Conservation (phyloP, 2,329 filamentous ascomycete genomes). For the Ceratocystis alfenasii region DNA sequence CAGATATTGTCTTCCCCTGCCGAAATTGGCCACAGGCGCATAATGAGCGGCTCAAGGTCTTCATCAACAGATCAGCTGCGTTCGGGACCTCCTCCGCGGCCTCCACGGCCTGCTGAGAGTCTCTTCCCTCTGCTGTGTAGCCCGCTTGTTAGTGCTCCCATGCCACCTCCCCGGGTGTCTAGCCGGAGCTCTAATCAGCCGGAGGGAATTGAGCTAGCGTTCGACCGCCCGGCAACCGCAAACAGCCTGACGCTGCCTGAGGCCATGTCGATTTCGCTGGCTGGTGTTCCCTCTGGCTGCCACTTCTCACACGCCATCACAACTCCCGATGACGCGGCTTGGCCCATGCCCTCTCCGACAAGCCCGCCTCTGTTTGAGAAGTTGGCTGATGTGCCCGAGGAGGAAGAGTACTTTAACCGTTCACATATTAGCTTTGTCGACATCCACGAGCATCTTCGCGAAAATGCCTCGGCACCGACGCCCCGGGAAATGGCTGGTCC, state of each 20-base stretch:
- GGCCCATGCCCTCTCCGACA: slow-evolving; percentile 34
- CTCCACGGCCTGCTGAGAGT: slow-evolving; percentile 34
- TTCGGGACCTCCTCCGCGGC: slow-evolving; percentile 36
- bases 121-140: slow-evolving; percentile 19
- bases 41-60: slow-evolving; percentile 33
- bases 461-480: slow-evolving; percentile 44
- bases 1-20: slow-evolving; percentile 20
- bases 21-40: slow-evolving; percentile 28
- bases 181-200: slow-evolving; percentile 41
- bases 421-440: slow-evolving; percentile 37
- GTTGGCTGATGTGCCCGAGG: slow-evolving; percentile 50
- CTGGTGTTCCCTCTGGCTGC: slow-evolving; percentile 26
- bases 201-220: slow-evolving; percentile 33
- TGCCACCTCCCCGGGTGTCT: slow-evolving; percentile 43
- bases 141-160: slow-evolving; percentile 29
- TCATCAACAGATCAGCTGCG: slow-evolving; percentile 36
- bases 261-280: slow-evolving; percentile 29
- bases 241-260: slow-evolving; percentile 37
- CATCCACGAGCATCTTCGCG: slow-evolving; percentile 41
- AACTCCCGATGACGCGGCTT: slow-evolving; percentile 34
- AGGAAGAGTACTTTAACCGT: slow-evolving; percentile 42
- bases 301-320: slow-evolving; percentile 35
- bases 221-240: slow-evolving; percentile 37
- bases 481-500: slow-evolving; percentile 30
- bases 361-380: slow-evolving; percentile 32